Evolutionary conservation across 495 filamentous ascomycete genomes (phyloP).

Genomic region (Articulospora tetracladia): DNA sequence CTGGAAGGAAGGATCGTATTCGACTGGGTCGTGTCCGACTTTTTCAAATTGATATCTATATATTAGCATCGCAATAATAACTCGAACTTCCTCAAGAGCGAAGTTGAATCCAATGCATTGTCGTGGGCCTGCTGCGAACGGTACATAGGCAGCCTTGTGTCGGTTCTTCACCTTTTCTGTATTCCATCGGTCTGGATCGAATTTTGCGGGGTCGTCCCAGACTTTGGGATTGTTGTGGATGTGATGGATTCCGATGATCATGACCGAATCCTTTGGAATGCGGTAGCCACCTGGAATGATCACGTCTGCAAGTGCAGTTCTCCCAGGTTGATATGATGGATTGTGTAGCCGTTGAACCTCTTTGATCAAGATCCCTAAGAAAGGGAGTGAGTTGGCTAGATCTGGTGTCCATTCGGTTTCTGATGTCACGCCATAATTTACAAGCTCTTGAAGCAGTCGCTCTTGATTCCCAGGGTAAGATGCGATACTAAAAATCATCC

Average conservation of each 20-base stretch:
- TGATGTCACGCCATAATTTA: constrained; percentile 41
- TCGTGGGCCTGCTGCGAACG: constrained; percentile 46
- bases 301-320: constrained; percentile 45
- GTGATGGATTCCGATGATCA: constrained; percentile 46
- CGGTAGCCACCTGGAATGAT: constrained; percentile 52
- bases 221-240: constrained; percentile 49
- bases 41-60: constrained; percentile 47
- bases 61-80: constrained; percentile 46
- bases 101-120: constrained; percentile 59
- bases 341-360: constrained; percentile 54
- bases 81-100: constrained; percentile 50
- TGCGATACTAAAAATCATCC: constrained; percentile 47
- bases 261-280: constrained; percentile 39
- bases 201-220: constrained; percentile 48
- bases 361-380: constrained; percentile 54
- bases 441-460: constrained; percentile 46
- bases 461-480: constrained; percentile 48
- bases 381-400: constrained; percentile 34
- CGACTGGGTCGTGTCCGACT: constrained; percentile 37
- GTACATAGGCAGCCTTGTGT: constrained; percentile 43
- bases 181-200: constrained; percentile 54
- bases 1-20: constrained; percentile 55
- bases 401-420: constrained; percentile 39
- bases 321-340: constrained; percentile 50
- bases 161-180: constrained; percentile 41